phyloP scores from a whole-genome alignment of 73 alveolate genomes.

The Tetrahymena elliotti region DNA sequence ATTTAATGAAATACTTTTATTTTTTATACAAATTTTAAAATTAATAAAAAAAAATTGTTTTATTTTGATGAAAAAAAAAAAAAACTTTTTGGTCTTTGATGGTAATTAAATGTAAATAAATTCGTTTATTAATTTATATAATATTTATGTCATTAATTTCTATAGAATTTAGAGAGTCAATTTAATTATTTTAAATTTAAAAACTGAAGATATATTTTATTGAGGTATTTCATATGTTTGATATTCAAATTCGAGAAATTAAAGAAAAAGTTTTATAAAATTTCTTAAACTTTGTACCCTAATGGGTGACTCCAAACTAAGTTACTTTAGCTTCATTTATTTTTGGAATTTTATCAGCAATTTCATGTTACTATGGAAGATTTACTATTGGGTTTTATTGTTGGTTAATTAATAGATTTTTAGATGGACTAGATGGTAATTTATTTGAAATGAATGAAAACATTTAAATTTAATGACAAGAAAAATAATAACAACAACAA shows the following conservation, averaged over 20 bases:
- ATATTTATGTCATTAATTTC: too few species aligned
- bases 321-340: constrained; percentile 34
- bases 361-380: constrained; percentile 4
- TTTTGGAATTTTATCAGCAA: constrained; percentile 20
- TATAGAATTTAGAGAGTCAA: not conserved
- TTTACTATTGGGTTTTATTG: constrained; percentile 6
- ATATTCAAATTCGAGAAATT: constrained; percentile 35
- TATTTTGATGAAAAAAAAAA: too few species aligned
- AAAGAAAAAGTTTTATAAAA: constrained; percentile 37
- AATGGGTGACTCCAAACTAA: constrained; percentile 38
- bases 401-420: constrained; percentile 41
- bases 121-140: too few species aligned
- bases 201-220: not conserved
- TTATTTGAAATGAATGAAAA: not conserved
- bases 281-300: not conserved
- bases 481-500: not conserved
- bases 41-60: too few species aligned
- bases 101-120: too few species aligned
- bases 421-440: constrained; percentile 51
- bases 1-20: too few species aligned
- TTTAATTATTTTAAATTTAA: too few species aligned
- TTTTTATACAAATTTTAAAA: too few species aligned
- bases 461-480: not conserved
- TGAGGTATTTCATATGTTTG: constrained; percentile 19
- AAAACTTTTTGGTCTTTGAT: too few species aligned